Evolutionary conservation across 768 basidiomycete species (phyloP), one percentile per base, ranked within the genome.

Genomic region (Naematelia encephala): DNA sequence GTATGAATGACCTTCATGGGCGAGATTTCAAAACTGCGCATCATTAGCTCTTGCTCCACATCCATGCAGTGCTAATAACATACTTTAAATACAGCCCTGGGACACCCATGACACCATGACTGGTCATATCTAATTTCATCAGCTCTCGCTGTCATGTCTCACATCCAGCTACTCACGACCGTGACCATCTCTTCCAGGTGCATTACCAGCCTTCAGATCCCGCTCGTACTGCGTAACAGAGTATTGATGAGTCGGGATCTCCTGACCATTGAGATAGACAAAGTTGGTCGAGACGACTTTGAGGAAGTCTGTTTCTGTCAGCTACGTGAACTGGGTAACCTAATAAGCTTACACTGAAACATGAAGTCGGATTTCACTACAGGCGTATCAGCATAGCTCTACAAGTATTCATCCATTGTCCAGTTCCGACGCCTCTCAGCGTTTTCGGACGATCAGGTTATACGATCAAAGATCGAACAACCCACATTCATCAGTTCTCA

Each of bases 231-330:
- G 88, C 1, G 94, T 98, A 4, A 88, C 87, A 70, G 91, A 93
- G 78, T 96, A 98, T 77, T 99, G 94, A 71, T 94, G 90, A 3
- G 90, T 87, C 62, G 90, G 87, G 70, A 91, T 82, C 84, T 90
- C 66, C 66, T 87, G 83, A 27, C 86, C 88, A 60, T 87, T 84
- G 25, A 94, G 80, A n/a, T 86, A 88, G 62, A 85, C 83, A 80
- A 96, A 97, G 73, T 88, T 87, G 1, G 94, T 99, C 5, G 91
- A 91, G 42, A 99, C 96, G 46, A 99, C 94, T 78, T 99, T 99
- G 71, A 99, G 82, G 85, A 97, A 98, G 79, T 98, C 74, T 98
- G 49, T 26, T 4, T 19, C 25, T 10, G 8, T 49, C 43, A 59
- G 47, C 57, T 23, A 21, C 29, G 23, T 57, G 27, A 3, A n/a